A percentile compares a stretch with the other conserved stretches of the same genome.
phyloP scores from a whole-genome alignment of 2,329 filamentous ascomycete species.

The Pestalotiopsis sp. region DNA sequence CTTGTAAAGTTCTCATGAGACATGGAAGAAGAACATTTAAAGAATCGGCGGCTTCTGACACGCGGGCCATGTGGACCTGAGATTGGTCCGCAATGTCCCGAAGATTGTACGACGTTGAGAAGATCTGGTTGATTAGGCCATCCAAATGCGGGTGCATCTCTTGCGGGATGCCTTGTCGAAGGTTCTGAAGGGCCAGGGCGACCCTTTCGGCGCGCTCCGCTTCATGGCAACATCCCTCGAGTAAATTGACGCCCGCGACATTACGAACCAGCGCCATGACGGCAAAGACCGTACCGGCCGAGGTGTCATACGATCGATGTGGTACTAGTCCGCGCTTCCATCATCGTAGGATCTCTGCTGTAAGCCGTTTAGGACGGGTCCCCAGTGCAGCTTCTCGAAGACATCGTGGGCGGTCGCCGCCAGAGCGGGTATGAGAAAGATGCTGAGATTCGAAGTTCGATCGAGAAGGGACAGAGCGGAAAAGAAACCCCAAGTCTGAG shows the following conservation, averaged over 20 bases:
- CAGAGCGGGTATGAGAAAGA: background rate
- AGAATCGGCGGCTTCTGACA: slow-evolving; percentile 56
- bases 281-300: background rate
- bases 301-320: background rate
- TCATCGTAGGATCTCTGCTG: background rate
- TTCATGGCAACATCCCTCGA: slow-evolving; percentile 57
- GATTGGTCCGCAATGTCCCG: slow-evolving; percentile 58
- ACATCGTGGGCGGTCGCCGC: background rate
- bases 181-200: slow-evolving; percentile 48
- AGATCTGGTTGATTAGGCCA: slow-evolving; percentile 50
- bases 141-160: slow-evolving; percentile 49
- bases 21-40: slow-evolving; percentile 61
- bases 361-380: background rate
- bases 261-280: slow-evolving; percentile 19
- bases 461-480: background rate
- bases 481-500: background rate
- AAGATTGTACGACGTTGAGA: slow-evolving; percentile 46
- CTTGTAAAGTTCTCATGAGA: slow-evolving; percentile 52
- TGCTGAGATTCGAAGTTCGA: background rate
- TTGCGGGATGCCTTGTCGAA: slow-evolving; percentile 48
- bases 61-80: slow-evolving; percentile 51
- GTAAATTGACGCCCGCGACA: slow-evolving; percentile 38
- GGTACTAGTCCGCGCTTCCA: background rate
- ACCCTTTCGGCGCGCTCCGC: slow-evolving; percentile 55
- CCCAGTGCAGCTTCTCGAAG: background rate